These are phyloP conservation scores for Nitzschia putrida DNA, from an alignment of 108 stramenopile genomes.

Conservation along the genomic window DNA sequence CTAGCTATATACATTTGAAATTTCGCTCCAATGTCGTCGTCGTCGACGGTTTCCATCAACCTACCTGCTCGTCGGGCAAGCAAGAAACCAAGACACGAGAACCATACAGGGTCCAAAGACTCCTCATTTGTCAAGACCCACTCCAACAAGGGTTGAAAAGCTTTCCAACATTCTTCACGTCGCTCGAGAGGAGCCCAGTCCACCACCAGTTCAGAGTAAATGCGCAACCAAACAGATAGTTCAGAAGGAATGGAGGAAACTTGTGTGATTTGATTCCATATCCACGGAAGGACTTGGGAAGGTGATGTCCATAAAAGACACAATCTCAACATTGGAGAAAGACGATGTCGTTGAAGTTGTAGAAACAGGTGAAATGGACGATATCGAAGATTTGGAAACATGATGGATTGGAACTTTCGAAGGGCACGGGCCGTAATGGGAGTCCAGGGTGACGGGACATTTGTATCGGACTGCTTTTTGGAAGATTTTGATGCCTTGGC, in stretches of 20 bases:
- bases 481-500: too few species aligned
- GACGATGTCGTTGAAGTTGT: background rate
- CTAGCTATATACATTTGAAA: conserved; percentile 4
- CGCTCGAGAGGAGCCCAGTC: conserved; percentile 14
- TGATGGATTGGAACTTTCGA: too few species aligned
- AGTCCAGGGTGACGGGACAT: too few species aligned
- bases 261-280: too few species aligned
- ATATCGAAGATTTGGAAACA: too few species aligned
- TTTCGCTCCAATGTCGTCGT: background rate
- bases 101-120: background rate
- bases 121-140: background rate
- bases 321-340: background rate
- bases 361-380: too few species aligned
- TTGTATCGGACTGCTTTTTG: too few species aligned
- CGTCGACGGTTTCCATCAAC: background rate
- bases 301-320: background rate
- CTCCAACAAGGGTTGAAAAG: conserved; percentile 16
- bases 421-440: too few species aligned
- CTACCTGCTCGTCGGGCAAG: conserved; percentile 8
- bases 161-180: conserved; percentile 15
- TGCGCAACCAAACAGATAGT: background rate
- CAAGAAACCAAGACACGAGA: conserved; percentile 6
- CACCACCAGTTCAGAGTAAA: conserved; percentile 8
- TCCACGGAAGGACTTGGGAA: too few species aligned
- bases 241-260: background rate